These are phyloP conservation scores for Musa balbisiana DNA, from an alignment of 202 grass and related monocot species.

Conservation along the genomic window DNA sequence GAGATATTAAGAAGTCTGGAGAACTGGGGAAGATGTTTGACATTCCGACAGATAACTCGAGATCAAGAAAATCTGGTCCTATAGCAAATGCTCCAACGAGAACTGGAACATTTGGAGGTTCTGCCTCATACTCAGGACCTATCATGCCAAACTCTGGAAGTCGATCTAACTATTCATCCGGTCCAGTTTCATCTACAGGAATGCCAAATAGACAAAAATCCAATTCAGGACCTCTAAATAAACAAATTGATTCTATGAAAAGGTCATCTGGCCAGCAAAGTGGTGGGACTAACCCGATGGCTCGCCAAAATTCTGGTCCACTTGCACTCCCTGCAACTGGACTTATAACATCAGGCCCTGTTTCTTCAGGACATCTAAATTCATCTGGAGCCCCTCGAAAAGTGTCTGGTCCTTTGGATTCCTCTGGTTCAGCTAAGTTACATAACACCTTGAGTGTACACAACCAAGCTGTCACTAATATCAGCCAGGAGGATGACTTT, in stretches of 20 bases:
- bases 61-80: constrained; percentile 16
- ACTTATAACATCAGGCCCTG: constrained; percentile 7
- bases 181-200: constrained; percentile 1
- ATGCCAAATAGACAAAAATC: constrained; percentile 12
- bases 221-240: constrained; percentile 18
- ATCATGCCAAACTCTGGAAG: not conserved
- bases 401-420: constrained; percentile 9
- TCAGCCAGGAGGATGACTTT: constrained; percentile 6
- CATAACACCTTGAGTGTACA: not conserved
- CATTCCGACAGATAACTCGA: constrained; percentile 9
- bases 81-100: constrained; percentile 2
- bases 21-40: constrained; percentile 18
- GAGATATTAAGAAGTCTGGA: constrained; percentile 13
- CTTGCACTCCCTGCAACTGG: constrained; percentile 8
- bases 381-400: constrained; percentile 7
- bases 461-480: constrained; percentile 3
- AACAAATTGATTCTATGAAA: constrained; percentile 6
- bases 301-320: constrained; percentile 10
- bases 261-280: constrained; percentile 16
- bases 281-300: not conserved
- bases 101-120: constrained; percentile 11
- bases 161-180: constrained; percentile 4
- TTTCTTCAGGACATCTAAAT: constrained; percentile 5
- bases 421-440: not conserved
- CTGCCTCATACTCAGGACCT: constrained; percentile 5